Evolutionary conservation across 225 moss, liverwort and hornwort genomes (phyloP).

Genomic region (Climacium dendroides): DNA sequence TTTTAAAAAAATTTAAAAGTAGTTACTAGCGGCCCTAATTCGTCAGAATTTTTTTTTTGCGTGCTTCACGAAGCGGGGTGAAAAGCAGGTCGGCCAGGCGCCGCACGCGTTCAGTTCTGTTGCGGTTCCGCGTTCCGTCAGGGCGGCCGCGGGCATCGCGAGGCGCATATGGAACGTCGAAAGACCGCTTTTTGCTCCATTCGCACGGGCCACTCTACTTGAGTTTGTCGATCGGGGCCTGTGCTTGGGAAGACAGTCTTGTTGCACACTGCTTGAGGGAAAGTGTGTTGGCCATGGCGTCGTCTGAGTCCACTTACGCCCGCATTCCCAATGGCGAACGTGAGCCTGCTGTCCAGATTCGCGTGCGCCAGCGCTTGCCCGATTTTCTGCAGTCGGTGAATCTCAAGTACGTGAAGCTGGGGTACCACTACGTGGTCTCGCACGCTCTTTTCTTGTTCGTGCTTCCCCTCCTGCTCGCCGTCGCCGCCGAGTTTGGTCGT

Average conservation of each 20-base stretch:
- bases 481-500: constrained; percentile 32
- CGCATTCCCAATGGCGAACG: background rate
- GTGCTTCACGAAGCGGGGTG: background rate
- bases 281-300: background rate
- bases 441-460: constrained; percentile 28
- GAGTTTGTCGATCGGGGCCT: background rate
- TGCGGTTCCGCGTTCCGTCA: background rate
- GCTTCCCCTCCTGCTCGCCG: constrained; percentile 28
- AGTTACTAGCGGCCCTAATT: background rate
- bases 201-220: background rate
- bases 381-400: constrained; percentile 49
- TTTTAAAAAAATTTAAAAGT: background rate
- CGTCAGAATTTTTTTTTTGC: background rate
- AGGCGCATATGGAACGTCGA: background rate
- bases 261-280: background rate
- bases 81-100: background rate
- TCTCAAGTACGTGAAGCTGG: constrained; percentile 41
- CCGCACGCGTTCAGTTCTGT: background rate
- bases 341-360: constrained; percentile 21
- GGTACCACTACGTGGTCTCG: constrained; percentile 36
- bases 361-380: constrained; percentile 33
- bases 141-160: background rate
- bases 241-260: background rate
- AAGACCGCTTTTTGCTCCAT: background rate
- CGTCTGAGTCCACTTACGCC: background rate